Percentiles rank a stretch among this genome's conserved stretches.
Conservation (phyloP, 352 stramenopile species). For the Pythium apleroticum region DNA sequence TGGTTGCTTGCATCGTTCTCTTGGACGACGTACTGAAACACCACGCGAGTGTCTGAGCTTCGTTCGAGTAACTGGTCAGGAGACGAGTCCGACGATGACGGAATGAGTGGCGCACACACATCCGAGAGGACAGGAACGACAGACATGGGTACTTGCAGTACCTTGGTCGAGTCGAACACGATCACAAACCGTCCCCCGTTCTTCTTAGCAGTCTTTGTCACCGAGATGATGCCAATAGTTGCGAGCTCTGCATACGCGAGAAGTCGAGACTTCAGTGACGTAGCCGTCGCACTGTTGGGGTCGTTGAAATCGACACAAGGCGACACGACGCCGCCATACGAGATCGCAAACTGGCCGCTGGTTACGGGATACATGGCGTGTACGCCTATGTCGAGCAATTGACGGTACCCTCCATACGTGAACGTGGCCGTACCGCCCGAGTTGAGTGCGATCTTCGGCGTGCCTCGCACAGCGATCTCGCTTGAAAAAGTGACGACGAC, state of each 20-base stretch:
- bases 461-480: constrained; percentile 47
- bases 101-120: constrained; percentile 54
- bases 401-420: constrained; percentile 49
- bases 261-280: constrained; percentile 48
- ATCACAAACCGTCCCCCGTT: constrained; percentile 63
- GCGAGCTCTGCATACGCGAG: constrained; percentile 41
- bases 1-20: constrained; percentile 29
- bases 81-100: constrained; percentile 30
- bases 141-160: constrained; percentile 40
- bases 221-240: constrained; percentile 53
- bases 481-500: constrained; percentile 64
- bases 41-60: constrained; percentile 39
- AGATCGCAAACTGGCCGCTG: constrained; percentile 63
- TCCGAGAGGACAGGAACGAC: constrained; percentile 44
- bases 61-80: constrained; percentile 40
- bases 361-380: constrained; percentile 46
- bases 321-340: constrained; percentile 38
- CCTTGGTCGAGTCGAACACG: constrained; percentile 47
- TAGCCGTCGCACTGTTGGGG: constrained; percentile 33
- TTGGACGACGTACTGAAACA: constrained; percentile 62
- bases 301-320: constrained; percentile 60
- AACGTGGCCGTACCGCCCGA: constrained; percentile 50
- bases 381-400: constrained; percentile 69
- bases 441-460: constrained; percentile 47
- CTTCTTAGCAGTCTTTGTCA: constrained; percentile 42